phyloP scores from a whole-genome alignment of 495 filamentous ascomycete species.

The Talaromyces trachyspermus region DNA sequence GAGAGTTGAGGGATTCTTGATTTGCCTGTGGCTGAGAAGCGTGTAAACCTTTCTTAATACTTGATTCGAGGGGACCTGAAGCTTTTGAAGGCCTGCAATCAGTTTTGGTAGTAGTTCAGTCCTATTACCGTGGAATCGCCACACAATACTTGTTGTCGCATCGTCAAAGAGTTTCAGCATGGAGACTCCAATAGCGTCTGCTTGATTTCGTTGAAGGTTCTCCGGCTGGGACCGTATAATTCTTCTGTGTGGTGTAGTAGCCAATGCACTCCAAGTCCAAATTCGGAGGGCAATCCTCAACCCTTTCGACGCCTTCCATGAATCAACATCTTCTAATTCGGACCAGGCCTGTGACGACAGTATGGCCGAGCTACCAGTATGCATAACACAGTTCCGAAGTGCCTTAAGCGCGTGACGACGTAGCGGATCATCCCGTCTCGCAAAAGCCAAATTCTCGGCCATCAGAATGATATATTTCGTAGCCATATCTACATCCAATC shows the following conservation, averaged over 20 bases:
- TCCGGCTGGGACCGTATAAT: neutral
- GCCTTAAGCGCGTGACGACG: constrained; percentile 17
- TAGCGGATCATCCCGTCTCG: constrained; percentile 8
- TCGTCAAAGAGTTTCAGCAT: constrained; percentile 28
- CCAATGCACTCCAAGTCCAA: constrained; percentile 30
- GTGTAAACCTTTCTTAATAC: constrained; percentile 18
- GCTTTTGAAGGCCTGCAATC: constrained; percentile 22
- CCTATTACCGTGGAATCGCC: neutral
- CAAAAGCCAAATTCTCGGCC: constrained; percentile 23
- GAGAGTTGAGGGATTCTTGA: constrained; percentile 1
- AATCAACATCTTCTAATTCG: constrained; percentile 4
- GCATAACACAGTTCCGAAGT: constrained; percentile 27
- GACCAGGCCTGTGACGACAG: constrained; percentile 22
- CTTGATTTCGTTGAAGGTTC: constrained; percentile 1
- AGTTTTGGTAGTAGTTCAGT: constrained; percentile 21
- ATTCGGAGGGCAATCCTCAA: constrained; percentile 18
- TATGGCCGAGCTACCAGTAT: constrained; percentile 16
- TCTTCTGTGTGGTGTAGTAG: constrained; percentile 10
- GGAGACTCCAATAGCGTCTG: constrained; percentile 19
- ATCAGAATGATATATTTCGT: constrained; percentile 24
- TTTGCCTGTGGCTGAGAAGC: constrained; percentile 1
- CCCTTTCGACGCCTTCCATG: neutral
- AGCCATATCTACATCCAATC: constrained; percentile 18
- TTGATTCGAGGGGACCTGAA: constrained; percentile 28
- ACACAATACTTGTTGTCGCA: constrained; percentile 2